Evolutionary conservation across 768 basidiomycete genomes (phyloP).

Genomic region (Auriscalpium vulgare): DNA sequence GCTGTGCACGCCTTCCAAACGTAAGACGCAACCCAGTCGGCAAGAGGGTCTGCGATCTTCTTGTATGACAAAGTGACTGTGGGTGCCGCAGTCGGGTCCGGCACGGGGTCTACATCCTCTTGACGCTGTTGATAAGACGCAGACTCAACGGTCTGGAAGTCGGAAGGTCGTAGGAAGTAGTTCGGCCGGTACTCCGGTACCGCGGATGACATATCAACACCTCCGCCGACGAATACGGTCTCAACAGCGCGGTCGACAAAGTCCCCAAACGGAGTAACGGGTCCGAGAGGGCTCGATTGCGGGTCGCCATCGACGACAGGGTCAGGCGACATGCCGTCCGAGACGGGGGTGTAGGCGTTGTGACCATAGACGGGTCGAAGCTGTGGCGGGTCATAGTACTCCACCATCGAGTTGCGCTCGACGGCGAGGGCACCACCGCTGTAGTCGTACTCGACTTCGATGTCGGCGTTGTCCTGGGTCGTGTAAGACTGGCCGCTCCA

Average conservation of each 20-base stretch:
- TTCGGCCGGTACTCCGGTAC: conserved; percentile 19
- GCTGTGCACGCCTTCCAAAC: conserved; percentile 80
- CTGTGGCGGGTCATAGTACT: not conserved
- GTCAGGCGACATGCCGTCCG: conserved; percentile 59
- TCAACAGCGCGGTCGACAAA: conserved; percentile 68
- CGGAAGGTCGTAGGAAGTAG: conserved; percentile 13
- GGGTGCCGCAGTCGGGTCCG: conserved; percentile 38
- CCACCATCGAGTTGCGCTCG: not conserved
- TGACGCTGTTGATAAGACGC: conserved; percentile 10
- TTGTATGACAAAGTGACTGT: conserved; percentile 52
- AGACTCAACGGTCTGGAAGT: conserved; percentile 14
- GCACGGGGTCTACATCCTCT: conserved; percentile 28
- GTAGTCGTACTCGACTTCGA: conserved; percentile 24
- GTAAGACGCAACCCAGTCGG: conserved; percentile 73
- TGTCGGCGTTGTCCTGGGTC: conserved; percentile 19
- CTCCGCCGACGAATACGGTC: conserved; percentile 17
- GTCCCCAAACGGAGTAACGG: conserved; percentile 69
- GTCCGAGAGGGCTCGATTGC: conserved; percentile 63
- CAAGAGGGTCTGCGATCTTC: conserved; percentile 67
- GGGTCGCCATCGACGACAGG: conserved; percentile 40
- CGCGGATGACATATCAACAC: conserved; percentile 8
- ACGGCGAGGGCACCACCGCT: not conserved
- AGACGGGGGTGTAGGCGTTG: conserved; percentile 52
- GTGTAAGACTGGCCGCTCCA: conserved; percentile 28
- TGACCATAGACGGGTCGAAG: conserved; percentile 18